Conservation (phyloP, 306 rosid genomes). For the Citrullus mucosospermus region DNA sequence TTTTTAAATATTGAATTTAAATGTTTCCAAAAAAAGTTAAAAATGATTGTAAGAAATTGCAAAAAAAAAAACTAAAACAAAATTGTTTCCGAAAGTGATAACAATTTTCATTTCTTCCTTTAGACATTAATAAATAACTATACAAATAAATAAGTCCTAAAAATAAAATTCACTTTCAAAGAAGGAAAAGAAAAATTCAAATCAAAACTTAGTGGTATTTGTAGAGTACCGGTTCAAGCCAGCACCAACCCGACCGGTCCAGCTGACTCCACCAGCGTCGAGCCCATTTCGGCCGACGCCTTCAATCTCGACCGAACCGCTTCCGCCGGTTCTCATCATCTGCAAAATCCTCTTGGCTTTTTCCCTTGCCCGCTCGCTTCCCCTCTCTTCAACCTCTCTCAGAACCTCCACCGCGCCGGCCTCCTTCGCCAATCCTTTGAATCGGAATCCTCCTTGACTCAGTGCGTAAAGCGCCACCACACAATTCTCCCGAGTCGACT, state of each 20-base stretch:
- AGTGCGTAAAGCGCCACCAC: constrained; percentile 65
- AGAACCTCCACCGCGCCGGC: constrained; percentile 68
- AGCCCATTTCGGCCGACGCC: constrained; percentile 11
- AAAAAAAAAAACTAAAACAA: no score
- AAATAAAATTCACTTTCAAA: background rate
- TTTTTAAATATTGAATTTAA: no score
- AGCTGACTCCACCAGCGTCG: constrained; percentile 20
- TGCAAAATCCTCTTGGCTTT: constrained; percentile 61
- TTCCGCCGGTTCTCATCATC: constrained; percentile 39
- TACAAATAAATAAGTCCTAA: background rate
- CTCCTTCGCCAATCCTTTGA: constrained; percentile 70
- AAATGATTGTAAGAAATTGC: no score
- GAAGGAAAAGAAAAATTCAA: background rate
- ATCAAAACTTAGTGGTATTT: constrained; percentile 45
- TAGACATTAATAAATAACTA: background rate
- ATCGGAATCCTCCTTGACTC: constrained; percentile 77
- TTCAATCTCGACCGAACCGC: constrained; percentile 20
- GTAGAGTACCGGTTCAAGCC: constrained; percentile 26
- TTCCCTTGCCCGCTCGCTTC: constrained; percentile 72
- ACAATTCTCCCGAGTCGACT: constrained; percentile 69
- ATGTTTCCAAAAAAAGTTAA: no score
- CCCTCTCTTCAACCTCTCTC: constrained; percentile 54
- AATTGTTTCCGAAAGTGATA: no score
- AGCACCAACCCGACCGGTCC: constrained; percentile 27
- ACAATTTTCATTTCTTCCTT: background rate